Evolutionary conservation across 176 grass and related monocot species (phyloP).

Genomic region (Triticum urartu): DNA sequence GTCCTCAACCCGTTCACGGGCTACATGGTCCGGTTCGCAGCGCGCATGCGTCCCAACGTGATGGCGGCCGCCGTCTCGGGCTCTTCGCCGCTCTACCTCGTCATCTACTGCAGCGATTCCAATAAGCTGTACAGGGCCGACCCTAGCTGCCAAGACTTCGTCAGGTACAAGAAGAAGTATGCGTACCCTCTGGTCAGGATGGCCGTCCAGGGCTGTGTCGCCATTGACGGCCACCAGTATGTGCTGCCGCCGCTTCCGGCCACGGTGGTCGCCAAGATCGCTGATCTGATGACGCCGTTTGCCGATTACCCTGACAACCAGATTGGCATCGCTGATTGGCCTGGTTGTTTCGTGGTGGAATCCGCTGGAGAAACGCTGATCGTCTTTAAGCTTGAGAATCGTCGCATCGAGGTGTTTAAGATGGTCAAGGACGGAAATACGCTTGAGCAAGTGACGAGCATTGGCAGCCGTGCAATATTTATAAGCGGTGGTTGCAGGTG

Average conservation of each 20-base stretch:
- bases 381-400: not conserved
- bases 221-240: not conserved
- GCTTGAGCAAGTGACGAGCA: not conserved
- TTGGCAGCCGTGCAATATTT: not conserved
- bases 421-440: not conserved
- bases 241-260: not conserved
- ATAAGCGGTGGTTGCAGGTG: not conserved
- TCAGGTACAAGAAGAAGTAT: not conserved
- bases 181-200: not conserved
- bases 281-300: not conserved
- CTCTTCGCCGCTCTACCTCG: not conserved
- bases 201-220: not conserved
- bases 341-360: not conserved
- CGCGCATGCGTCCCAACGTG: not conserved
- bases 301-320: not conserved
- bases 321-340: not conserved
- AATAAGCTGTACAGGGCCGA: not conserved
- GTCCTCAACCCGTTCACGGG: not conserved
- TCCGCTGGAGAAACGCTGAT: not conserved
- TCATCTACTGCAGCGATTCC: not conserved
- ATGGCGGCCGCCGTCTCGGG: not conserved
- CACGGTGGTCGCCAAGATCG: not conserved
- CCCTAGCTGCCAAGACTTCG: not conserved
- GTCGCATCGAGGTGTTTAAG: not conserved
- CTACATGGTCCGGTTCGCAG: not conserved